Conservation (phyloP, 148 eudicot genomes). For the Chenopodium suecicum region DNA sequence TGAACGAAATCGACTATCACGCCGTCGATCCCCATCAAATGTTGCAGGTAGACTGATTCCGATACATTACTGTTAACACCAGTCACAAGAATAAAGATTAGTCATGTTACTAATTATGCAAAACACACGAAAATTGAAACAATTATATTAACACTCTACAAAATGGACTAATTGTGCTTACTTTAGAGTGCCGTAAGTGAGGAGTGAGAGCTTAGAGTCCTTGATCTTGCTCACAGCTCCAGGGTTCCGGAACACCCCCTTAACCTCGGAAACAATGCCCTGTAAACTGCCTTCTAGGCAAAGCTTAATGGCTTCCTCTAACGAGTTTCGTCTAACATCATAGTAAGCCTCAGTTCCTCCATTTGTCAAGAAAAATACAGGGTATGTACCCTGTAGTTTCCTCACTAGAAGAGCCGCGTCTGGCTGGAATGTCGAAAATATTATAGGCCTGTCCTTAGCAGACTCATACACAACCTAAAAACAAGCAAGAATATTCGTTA, state of each 20-base stretch:
- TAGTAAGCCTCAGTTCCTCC: constrained; percentile 63
- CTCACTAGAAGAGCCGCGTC: constrained; percentile 67
- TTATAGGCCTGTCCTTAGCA: constrained; percentile 65
- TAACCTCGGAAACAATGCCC: constrained; percentile 87
- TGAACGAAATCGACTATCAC: constrained; percentile 39
- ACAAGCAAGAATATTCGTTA: too few species aligned
- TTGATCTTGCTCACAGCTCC: constrained; percentile 63
- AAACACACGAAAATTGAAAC: not conserved
- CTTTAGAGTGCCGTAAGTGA: constrained; percentile 84
- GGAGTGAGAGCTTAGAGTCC: constrained; percentile 59
- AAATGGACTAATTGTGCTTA: constrained; percentile 30
- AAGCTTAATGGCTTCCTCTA: constrained; percentile 77
- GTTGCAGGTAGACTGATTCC: constrained; percentile 40
- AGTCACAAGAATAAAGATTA: not conserved
- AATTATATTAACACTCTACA: too few species aligned
- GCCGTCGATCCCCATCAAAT: constrained; percentile 40
- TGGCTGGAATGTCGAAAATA: constrained; percentile 84
- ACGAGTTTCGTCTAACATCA: constrained; percentile 69
- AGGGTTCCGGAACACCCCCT: constrained; percentile 74
- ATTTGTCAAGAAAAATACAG: constrained; percentile 82
- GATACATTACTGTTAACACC: constrained; percentile 30
- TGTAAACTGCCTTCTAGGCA: constrained; percentile 74
- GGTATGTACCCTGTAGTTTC: constrained; percentile 70
- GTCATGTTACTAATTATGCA: not conserved
- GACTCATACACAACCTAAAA: constrained; percentile 54